Evolutionary conservation across 2,329 filamentous ascomycete species (phyloP).

Genomic region (Albophoma yamanashiensis): DNA sequence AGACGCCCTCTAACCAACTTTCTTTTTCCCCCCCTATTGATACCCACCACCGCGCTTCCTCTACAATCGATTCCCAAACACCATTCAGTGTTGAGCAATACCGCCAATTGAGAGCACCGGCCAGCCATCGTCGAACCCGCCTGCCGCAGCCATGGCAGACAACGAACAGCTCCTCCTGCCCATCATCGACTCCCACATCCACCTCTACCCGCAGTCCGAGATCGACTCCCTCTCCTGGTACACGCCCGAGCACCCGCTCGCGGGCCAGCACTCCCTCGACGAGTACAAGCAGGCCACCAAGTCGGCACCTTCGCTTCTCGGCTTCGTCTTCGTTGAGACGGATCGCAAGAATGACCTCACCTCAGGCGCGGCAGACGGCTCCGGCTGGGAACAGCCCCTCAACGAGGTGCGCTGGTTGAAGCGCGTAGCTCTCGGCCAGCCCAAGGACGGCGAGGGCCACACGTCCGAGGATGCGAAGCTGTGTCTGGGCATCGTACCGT

Average conservation of each 20-base stretch:
- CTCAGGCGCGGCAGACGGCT: constrained; percentile 29
- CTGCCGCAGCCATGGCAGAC: constrained; percentile 20
- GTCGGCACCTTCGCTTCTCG: constrained; percentile 37
- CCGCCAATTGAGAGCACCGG: background rate
- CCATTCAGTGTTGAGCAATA: background rate
- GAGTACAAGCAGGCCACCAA: constrained; percentile 46
- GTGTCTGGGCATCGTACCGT: constrained; percentile 65
- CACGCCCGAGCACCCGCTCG: constrained; percentile 45
- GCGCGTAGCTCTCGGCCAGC: constrained; percentile 51
- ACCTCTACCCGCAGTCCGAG: constrained; percentile 68
- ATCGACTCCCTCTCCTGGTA: constrained; percentile 60
- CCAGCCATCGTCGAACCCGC: background rate
- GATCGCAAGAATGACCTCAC: constrained; percentile 57
- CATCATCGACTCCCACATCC: constrained; percentile 85
- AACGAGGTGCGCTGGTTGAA: constrained; percentile 61
- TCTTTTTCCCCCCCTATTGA: background rate
- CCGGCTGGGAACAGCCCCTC: constrained; percentile 58
- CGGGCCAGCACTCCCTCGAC: constrained; percentile 50
- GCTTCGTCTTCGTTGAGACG: constrained; percentile 76
- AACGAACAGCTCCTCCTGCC: constrained; percentile 31
- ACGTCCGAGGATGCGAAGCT: constrained; percentile 28
- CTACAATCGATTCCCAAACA: background rate
- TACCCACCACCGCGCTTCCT: background rate
- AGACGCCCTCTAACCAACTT: background rate
- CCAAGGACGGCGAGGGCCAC: constrained; percentile 49